These are phyloP conservation scores for Carex parvula DNA, from an alignment of 176 grass and related monocot species.

Conservation along the genomic window DNA sequence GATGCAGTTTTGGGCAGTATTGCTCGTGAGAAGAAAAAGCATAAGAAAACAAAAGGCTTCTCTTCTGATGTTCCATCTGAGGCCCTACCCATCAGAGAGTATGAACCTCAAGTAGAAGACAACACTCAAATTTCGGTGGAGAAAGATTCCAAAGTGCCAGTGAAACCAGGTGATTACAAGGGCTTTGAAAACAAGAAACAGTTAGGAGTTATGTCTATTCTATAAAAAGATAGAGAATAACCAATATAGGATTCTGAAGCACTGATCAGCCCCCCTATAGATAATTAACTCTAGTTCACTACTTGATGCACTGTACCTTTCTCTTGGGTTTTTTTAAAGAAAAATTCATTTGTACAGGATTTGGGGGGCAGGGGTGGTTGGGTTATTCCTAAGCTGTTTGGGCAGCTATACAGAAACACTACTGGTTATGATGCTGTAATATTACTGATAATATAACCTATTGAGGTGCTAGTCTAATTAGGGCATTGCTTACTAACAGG, in stretches of 20 bases:
- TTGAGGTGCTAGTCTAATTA: background rate
- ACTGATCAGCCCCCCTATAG: background rate
- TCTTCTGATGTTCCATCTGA: conserved; percentile 41
- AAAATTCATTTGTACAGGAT: background rate
- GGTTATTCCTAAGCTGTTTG: background rate
- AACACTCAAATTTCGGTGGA: background rate
- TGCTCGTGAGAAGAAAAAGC: conserved; percentile 15
- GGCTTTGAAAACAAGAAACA: background rate
- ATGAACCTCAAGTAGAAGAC: conserved; percentile 6
- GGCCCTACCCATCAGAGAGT: too few relatives aligned
- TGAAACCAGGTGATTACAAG: conserved; percentile 12
- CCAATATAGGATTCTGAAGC: too few relatives aligned
- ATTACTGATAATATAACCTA: background rate
- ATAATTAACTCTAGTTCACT: background rate
- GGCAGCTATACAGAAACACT: background rate
- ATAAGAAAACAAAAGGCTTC: conserved; percentile 34
- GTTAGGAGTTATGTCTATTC: background rate
- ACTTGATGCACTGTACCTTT: background rate
- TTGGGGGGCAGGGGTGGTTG: background rate
- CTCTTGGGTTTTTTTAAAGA: background rate
- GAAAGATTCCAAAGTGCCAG: background rate
- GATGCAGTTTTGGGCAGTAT: background rate
- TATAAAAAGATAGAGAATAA: too few relatives aligned
- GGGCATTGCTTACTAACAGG: too few relatives aligned
- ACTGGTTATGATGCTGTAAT: background rate